Evolutionary conservation across 768 basidiomycete species (phyloP), one percentile per base, ranked within the genome.

Genomic region (Ramaria sp.): DNA sequence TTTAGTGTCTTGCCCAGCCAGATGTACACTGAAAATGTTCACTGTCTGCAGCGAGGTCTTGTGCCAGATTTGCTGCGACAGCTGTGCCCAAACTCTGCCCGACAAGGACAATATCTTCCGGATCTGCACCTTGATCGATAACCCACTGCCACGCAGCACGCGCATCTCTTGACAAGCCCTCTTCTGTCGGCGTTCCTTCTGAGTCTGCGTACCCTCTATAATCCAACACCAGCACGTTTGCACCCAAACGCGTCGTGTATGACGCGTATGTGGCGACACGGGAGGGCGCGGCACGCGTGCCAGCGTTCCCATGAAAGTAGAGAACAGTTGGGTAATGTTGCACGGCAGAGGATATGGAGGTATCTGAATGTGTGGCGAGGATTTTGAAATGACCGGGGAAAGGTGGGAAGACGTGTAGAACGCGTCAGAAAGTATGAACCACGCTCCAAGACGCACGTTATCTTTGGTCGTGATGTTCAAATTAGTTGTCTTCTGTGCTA

Each of bases 41-140:
- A 71, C 72, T 74, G 59, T 79, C 73, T 1, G 57, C 59, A 11
- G 71, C 70, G 3, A 82, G 67, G 48, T 67, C 60, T 27, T 66
- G 72, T 13, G 70, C 74, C 10, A 76, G 67, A 53, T 64, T 73
- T 27, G 73, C 73, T 0, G 70, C 75, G 1, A 97, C 86, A 0
- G 84, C 92, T 0, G 93, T 93, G 1, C 94, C 94, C 12, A 98
- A 72, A 61, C 90, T 93, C 63, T 94, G 91, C 0, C 94, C 94
- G 3, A 90, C 73, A 43, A 98, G 67, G 3, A 91, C 71, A 38
- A 96, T 75, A 58, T 84, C 73, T 37, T 80, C 71, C 0, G 78
- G 68, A 27, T 67, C 68, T 9, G 82, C 84, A 17, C 84, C 85
- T 20, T 79, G 74, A 9, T 67, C 66, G 9, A 81, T 64, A 7